Conservation (phyloP, 345 rosid genomes). For the Citrus mangshanensis region DNA sequence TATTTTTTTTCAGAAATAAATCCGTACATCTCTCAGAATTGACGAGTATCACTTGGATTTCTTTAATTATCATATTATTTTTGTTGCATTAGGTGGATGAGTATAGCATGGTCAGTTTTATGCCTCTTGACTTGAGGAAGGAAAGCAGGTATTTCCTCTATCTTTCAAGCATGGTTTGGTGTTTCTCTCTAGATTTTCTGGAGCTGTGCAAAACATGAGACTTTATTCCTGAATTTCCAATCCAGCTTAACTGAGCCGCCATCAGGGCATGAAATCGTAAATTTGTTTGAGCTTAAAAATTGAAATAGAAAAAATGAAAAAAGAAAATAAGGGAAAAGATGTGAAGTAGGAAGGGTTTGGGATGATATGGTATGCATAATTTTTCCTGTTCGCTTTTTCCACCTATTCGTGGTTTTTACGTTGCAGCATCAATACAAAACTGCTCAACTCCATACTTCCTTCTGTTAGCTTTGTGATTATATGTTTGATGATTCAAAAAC, state of each 20-base stretch:
- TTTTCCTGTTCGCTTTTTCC: not conserved
- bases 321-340: too few species aligned
- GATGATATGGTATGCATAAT: not conserved
- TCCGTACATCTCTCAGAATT: not conserved
- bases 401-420: not conserved
- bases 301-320: not conserved
- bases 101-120: conserved; percentile 85
- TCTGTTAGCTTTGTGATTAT: not conserved
- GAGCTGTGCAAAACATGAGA: not conserved
- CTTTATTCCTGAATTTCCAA: not conserved
- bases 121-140: conserved; percentile 19
- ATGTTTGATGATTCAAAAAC: not conserved
- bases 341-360: not conserved
- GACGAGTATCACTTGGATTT: not conserved
- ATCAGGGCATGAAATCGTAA: not conserved
- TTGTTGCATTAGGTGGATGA: conserved; percentile 58
- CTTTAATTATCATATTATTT: not conserved
- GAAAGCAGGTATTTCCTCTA: conserved; percentile 9
- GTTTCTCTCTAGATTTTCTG: not conserved
- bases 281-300: not conserved
- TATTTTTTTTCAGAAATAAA: not conserved
- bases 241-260: not conserved
- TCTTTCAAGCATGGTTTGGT: not conserved
- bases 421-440: not conserved
- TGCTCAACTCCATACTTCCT: not conserved